Percentiles rank a stretch among this genome's conserved stretches.
Evolutionary conservation across 768 basidiomycete species (phyloP).

Genomic region (Mycena leptocephala): DNA sequence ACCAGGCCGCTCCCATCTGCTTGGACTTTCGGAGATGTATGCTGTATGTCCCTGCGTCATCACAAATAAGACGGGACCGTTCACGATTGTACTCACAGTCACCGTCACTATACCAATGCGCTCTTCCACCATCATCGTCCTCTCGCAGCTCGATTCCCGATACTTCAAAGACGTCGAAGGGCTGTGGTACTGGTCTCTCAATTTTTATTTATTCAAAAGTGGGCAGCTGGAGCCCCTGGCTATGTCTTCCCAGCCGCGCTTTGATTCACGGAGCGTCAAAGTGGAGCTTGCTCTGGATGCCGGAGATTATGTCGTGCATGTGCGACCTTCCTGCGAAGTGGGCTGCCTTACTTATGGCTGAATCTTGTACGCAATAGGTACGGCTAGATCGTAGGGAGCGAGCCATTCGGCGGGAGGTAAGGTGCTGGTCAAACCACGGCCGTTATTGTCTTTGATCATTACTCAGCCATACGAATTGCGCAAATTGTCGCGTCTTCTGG

Average conservation of each 20-base stretch:
- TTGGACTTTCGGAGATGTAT: slow-evolving; percentile 46
- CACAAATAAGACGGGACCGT: background rate
- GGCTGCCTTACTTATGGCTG: background rate
- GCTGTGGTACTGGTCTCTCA: slow-evolving; percentile 45
- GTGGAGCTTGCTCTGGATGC: slow-evolving; percentile 41
- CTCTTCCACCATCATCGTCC: slow-evolving; percentile 53
- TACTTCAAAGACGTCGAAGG: slow-evolving; percentile 50
- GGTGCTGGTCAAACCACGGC: background rate
- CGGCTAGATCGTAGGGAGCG: background rate
- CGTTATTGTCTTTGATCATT: background rate
- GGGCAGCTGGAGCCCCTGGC: slow-evolving; percentile 43
- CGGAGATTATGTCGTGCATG: slow-evolving; percentile 49
- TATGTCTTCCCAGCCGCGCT: slow-evolving; percentile 30
- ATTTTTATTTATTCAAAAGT: slow-evolving; percentile 54
- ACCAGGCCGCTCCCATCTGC: slow-evolving; percentile 28
- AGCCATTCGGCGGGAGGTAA: background rate
- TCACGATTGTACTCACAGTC: slow-evolving; percentile 38
- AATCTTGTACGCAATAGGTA: background rate
- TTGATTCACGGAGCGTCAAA: slow-evolving; percentile 44
- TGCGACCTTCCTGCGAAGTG: slow-evolving; percentile 15
- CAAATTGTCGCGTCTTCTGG: background rate
- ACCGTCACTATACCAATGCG: slow-evolving; percentile 49
- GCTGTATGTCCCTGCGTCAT: slow-evolving; percentile 32
- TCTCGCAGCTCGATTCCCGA: slow-evolving; percentile 54
- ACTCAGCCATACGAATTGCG: background rate